Evolutionary conservation across 352 stramenopile species (phyloP), one percentile per base, ranked within the genome.

Genomic region (Pythium myriotylum): DNA sequence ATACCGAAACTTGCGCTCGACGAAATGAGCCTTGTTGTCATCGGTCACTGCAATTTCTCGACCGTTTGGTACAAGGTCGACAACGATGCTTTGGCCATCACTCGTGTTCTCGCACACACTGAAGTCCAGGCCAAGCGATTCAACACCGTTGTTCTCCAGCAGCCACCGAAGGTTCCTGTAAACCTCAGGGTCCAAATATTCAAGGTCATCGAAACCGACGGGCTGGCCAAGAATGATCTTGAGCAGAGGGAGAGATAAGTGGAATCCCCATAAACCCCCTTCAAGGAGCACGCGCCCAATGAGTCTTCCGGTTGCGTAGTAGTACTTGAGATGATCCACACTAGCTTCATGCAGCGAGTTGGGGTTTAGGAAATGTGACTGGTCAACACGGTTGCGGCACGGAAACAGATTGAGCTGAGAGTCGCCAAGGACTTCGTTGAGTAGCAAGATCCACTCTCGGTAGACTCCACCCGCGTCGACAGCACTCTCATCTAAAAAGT

Each of bases 171-270:
- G 43, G 49, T 62, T 89, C 61, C 74, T 73, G 59, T 86, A 85
- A 5, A 71, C 60, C 20, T 79, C 74, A 4, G 78, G 73, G 52
- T 91, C 78, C 14, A 84, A 70, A 42, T 74, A 79, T 72, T 98
- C 87, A 37, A 98, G 79, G 67, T 99, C 96, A 20, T 81, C 77
- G 51, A 99, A 96, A 2, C 83, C 93, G 17, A 99, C 81, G 2
- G 97, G 96, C 59, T 95, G 95, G 42, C 91, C 96, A 8, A 99
- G 76, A n/a, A 99, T 89, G 59, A 99, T 88, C 76, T 99, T 99
- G 70, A 99, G 97, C 54, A 99, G 73, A 45, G 97, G 92, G 12
- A 95, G 74, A 7, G 95, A 84, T 41, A 99, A 84, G 62, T 98
- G 96, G 41, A 96, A 95, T 24, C 85, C 76, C 32, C 98, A 91